Percentiles rank a stretch among this genome's conserved stretches.
Conservation (phyloP, 257 asterid species). For the Ilex aquifolium region DNA sequence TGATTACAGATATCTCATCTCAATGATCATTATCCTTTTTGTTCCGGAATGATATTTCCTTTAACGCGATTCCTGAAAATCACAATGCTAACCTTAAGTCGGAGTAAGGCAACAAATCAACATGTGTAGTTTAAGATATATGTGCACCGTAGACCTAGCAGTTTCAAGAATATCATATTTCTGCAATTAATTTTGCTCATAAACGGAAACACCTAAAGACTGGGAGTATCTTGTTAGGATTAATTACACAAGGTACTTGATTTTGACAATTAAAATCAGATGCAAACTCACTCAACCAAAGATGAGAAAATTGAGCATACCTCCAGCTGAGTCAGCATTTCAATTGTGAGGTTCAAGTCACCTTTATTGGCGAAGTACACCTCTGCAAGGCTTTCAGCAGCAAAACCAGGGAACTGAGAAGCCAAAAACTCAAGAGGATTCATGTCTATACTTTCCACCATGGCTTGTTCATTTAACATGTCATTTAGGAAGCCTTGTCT, state of each 20-base stretch:
- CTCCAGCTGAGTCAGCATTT: conserved; percentile 91
- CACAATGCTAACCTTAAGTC: no score
- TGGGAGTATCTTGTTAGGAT: neutral
- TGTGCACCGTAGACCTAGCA: neutral
- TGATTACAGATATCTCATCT: no score
- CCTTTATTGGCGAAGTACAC: conserved; percentile 71
- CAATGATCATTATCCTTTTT: no score
- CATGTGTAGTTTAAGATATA: neutral
- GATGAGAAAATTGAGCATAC: conserved; percentile 21
- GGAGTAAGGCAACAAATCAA: no score
- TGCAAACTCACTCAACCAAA: no score
- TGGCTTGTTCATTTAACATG: conserved; percentile 48
- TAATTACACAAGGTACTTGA: neutral
- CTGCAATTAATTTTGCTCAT: neutral
- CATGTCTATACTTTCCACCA: conserved; percentile 40
- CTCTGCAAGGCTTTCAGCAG: conserved; percentile 74
- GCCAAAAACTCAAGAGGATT: conserved; percentile 66
- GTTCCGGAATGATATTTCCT: no score
- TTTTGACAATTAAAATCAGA: neutral
- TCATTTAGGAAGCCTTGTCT: conserved; percentile 39
- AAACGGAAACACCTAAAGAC: neutral
- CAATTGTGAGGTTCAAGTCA: conserved; percentile 67
- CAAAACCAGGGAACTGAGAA: conserved; percentile 78
- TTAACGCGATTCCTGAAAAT: no score
- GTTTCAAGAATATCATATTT: neutral